Conservation (phyloP, 2,329 filamentous ascomycete genomes). For the Aspergillus sp. region DNA sequence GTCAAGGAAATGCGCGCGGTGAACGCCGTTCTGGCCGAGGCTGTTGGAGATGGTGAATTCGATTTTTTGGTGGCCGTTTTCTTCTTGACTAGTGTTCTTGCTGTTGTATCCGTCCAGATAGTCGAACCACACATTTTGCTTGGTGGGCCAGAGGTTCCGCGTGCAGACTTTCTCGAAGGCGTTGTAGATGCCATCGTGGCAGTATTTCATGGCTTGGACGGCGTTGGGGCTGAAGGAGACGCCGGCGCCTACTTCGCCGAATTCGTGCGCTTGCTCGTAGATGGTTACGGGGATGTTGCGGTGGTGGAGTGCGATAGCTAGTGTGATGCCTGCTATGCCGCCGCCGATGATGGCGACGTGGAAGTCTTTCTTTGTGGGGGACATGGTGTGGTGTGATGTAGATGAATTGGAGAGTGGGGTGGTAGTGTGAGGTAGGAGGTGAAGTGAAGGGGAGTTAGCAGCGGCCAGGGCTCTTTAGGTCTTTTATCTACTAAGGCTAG, state of each 20-base stretch:
- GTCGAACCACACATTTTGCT: conserved; percentile 30
- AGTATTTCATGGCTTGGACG: conserved; percentile 24
- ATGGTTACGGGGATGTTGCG: conserved; percentile 35
- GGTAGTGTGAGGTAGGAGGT: background rate
- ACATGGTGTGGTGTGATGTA: conserved; percentile 9
- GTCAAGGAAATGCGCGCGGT: conserved; percentile 38
- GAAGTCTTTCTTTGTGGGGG: conserved; percentile 16
- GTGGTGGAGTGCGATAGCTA: conserved; percentile 39
- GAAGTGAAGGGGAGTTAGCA: background rate
- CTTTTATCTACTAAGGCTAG: background rate
- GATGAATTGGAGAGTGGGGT: no score
- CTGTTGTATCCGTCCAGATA: conserved; percentile 24
- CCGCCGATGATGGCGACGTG: conserved; percentile 39
- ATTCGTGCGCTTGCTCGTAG: conserved; percentile 41
- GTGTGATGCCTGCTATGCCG: conserved; percentile 39
- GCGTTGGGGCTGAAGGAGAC: conserved; percentile 44
- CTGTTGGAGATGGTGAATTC: conserved; percentile 27
- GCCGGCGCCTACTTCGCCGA: conserved; percentile 41
- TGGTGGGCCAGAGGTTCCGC: conserved; percentile 34
- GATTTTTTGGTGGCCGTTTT: conserved; percentile 20
- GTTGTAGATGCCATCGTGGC: conserved; percentile 33
- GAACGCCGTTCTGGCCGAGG: conserved; percentile 27
- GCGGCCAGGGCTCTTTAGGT: background rate
- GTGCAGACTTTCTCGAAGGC: conserved; percentile 36
- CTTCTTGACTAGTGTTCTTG: background rate